These are phyloP conservation scores for Solanum sejunctum DNA, from an alignment of 257 asterid genomes.

Conservation along the genomic window DNA sequence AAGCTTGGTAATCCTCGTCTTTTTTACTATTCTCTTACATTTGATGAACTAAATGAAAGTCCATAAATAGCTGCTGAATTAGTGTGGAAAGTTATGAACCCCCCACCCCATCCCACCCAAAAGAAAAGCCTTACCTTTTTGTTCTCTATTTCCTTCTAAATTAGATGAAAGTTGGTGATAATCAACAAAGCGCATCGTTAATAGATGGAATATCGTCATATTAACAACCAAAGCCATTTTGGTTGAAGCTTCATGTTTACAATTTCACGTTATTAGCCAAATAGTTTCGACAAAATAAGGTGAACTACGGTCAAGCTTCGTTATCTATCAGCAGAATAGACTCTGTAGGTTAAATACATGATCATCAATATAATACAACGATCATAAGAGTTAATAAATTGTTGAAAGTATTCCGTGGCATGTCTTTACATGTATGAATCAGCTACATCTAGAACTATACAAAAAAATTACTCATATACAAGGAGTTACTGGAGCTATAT, in stretches of 20 bases:
- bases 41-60: background rate
- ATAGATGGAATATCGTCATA: background rate
- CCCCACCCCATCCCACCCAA: no score
- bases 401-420: background rate
- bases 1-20: background rate
- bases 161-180: background rate
- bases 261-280: background rate
- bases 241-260: background rate
- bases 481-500: background rate
- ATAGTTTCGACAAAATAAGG: background rate
- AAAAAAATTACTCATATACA: background rate
- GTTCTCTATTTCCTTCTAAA: background rate
- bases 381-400: background rate
- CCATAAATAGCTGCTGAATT: background rate
- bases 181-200: background rate
- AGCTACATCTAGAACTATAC: background rate
- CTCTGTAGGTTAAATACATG: background rate
- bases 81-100: no score
- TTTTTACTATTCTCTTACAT: background rate
- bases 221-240: background rate
- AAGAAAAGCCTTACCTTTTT: background rate
- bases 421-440: slow-evolving; percentile 4
- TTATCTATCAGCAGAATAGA: background rate
- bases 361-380: background rate
- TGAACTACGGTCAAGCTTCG: background rate